Conservation (phyloP, 192 early-diverging fungal species). For the Ambispora gerdemannii region DNA sequence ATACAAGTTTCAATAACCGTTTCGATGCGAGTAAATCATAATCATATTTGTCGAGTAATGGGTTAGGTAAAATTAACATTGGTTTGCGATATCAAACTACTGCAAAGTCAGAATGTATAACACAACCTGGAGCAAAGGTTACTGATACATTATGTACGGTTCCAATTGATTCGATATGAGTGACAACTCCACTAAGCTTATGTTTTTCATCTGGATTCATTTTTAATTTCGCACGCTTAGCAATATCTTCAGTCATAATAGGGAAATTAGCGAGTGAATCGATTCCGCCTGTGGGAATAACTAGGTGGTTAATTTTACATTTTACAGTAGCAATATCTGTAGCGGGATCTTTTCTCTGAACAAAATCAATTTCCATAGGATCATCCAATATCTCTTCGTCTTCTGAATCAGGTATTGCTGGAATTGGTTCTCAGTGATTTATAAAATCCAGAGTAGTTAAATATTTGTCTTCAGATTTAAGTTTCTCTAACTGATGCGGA, state of each 20-base stretch:
- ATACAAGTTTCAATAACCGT: too few species aligned
- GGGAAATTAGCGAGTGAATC: neutral
- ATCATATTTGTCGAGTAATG: constrained; percentile 3
- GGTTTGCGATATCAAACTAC: neutral
- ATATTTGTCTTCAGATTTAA: constrained; percentile 22
- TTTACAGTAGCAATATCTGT: constrained; percentile 8
- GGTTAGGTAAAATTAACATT: neutral
- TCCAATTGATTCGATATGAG: neutral
- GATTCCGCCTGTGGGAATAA: neutral
- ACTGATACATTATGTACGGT: constrained; percentile 6
- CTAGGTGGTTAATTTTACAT: constrained; percentile 3
- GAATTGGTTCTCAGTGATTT: neutral
- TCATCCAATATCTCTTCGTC: constrained; percentile 11
- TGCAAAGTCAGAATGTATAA: constrained; percentile 6
- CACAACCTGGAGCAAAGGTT: neutral
- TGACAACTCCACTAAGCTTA: constrained; percentile 2
- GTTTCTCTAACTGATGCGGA: constrained; percentile 25
- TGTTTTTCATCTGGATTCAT: constrained; percentile 11
- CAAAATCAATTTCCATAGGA: constrained; percentile 22
- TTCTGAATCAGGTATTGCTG: constrained; percentile 7
- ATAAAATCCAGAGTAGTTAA: constrained; percentile 13
- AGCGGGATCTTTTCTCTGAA: neutral
- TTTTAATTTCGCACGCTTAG: neutral
- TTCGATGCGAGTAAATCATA: too few species aligned
- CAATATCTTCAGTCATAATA: neutral